Evolutionary conservation across 345 rosid species (phyloP).

Genomic region (Raphanus sativus): DNA sequence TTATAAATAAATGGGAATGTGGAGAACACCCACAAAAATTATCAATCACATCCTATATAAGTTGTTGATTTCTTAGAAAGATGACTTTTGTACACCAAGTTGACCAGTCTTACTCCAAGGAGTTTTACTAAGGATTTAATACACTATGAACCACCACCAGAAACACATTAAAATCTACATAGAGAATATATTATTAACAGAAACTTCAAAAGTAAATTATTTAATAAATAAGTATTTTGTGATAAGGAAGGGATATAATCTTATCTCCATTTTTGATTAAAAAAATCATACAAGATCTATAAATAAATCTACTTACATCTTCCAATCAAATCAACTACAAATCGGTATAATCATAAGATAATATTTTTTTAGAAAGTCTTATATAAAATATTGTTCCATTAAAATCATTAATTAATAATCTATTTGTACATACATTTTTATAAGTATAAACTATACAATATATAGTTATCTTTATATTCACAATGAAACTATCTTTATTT

Average conservation of each 20-base stretch:
- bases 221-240: background rate
- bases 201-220: background rate
- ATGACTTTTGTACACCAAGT: background rate
- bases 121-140: background rate
- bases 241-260: background rate
- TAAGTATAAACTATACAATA: too few species aligned
- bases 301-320: slow-evolving; percentile 3
- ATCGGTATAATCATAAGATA: too few species aligned
- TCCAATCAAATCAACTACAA: background rate
- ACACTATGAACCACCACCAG: background rate
- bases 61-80: background rate
- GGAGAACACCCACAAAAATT: too few species aligned
- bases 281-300: background rate
- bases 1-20: too few species aligned
- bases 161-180: background rate
- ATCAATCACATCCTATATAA: too few species aligned
- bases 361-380: too few species aligned
- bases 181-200: background rate
- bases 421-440: too few species aligned
- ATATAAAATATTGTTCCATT: too few species aligned
- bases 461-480: too few species aligned
- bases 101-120: background rate
- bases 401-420: too few species aligned
- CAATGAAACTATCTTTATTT: too few species aligned
- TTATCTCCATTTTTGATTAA: background rate